Evolutionary conservation across 768 basidiomycete genomes (phyloP).

Genomic region (Xanthoconium purpureum): DNA sequence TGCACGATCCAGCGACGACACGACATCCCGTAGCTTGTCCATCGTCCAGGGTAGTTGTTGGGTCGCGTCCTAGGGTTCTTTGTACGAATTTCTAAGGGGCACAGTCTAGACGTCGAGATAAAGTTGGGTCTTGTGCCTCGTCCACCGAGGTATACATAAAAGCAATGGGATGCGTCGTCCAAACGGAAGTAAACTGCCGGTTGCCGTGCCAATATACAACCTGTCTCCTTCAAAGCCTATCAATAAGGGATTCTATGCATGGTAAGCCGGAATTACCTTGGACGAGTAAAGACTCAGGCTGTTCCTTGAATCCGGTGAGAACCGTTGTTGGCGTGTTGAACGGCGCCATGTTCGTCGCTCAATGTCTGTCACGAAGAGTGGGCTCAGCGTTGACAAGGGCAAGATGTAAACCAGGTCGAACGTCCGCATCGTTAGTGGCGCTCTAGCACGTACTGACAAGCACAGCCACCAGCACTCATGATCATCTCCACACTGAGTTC

Average conservation of each 20-base stretch:
- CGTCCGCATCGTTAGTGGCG: background rate
- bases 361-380: background rate
- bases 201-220: slow-evolving; percentile 61
- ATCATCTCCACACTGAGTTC: too few species aligned
- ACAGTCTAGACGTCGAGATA: too few species aligned
- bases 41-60: too few species aligned
- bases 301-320: slow-evolving; percentile 35
- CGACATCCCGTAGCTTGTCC: too few species aligned
- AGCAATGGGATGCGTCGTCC: slow-evolving; percentile 36
- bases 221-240: slow-evolving; percentile 41
- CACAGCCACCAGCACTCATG: slow-evolving; percentile 5
- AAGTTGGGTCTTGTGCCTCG: too few species aligned
- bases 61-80: too few species aligned
- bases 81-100: too few species aligned
- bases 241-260: background rate
- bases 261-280: slow-evolving; percentile 21
- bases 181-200: slow-evolving; percentile 52
- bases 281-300: slow-evolving; percentile 32
- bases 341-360: slow-evolving; percentile 28
- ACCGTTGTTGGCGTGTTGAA: slow-evolving; percentile 27
- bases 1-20: too few species aligned
- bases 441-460: background rate
- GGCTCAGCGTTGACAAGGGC: background rate
- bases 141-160: slow-evolving; percentile 18
- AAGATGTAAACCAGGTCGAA: background rate